These are phyloP conservation scores for Russula lepida DNA, from an alignment of 768 basidiomycete genomes.

Conservation along the genomic window DNA sequence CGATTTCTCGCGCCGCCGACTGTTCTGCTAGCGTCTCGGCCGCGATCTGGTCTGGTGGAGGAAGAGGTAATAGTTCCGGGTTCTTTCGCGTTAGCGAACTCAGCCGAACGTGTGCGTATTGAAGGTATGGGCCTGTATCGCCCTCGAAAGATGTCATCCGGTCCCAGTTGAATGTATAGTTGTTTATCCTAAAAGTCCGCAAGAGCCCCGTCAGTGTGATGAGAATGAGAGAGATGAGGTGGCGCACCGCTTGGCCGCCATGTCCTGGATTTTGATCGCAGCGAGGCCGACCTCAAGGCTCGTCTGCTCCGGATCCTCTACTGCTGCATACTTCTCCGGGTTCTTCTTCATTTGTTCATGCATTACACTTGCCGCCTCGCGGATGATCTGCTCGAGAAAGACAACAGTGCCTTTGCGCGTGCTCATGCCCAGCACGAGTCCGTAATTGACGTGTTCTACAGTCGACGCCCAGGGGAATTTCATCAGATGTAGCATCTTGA, in stretches of 20 bases:
- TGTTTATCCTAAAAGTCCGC: constrained; percentile 63
- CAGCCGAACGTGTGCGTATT: constrained; percentile 93
- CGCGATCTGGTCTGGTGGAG: constrained; percentile 58
- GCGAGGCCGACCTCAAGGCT: constrained; percentile 84
- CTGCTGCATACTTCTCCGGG: constrained; percentile 80
- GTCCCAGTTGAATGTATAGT: constrained; percentile 92
- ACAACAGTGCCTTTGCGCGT: constrained; percentile 90
- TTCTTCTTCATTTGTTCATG: constrained; percentile 95
- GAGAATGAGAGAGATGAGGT: not conserved
- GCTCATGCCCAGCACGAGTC: constrained; percentile 91
- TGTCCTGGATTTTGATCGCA: constrained; percentile 96
- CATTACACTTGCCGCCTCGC: constrained; percentile 84
- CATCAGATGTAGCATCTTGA: constrained; percentile 90
- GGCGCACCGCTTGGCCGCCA: constrained; percentile 81
- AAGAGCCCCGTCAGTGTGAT: not conserved
- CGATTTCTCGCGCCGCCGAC: constrained; percentile 71
- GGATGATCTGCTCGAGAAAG: constrained; percentile 88
- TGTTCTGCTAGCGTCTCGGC: constrained; percentile 59
- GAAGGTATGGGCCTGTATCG: constrained; percentile 91
- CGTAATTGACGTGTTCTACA: constrained; percentile 86
- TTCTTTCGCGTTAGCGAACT: constrained; percentile 89
- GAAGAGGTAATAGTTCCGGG: constrained; percentile 74
- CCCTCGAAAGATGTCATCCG: constrained; percentile 95
- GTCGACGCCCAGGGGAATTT: constrained; percentile 76
- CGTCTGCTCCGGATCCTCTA: constrained; percentile 79